Evolutionary conservation across 495 filamentous ascomycete genomes (phyloP).

Genomic region (Recurvomyces mirabilis): DNA sequence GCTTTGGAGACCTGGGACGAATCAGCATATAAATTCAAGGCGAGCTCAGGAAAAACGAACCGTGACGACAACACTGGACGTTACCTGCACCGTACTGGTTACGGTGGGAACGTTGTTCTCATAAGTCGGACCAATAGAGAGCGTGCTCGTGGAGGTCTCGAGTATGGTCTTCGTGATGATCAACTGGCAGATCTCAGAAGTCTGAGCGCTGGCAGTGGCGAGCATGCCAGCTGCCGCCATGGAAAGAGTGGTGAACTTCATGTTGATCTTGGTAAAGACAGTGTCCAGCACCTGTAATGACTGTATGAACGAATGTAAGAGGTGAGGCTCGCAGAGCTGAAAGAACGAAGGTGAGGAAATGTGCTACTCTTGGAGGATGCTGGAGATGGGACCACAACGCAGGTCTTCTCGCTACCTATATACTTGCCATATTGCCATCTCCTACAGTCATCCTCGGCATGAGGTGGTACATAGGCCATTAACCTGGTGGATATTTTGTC

Average conservation of each 20-base stretch:
- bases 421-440: neutral
- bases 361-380: no score
- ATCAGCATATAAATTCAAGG: neutral
- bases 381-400: no score
- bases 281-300: neutral
- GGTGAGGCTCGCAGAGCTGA: constrained; percentile 6
- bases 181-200: constrained; percentile 2
- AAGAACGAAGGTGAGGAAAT: neutral
- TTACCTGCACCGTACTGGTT: constrained; percentile 11
- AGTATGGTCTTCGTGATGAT: constrained; percentile 7
- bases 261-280: neutral
- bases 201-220: constrained; percentile 1
- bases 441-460: neutral
- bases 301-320: neutral
- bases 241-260: constrained; percentile 4
- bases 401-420: no score
- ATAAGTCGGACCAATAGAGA: neutral
- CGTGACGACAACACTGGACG: constrained; percentile 7
- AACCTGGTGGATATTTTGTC: neutral
- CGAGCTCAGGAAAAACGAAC: neutral
- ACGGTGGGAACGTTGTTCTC: neutral
- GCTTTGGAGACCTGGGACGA: constrained; percentile 1
- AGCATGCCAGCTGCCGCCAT: constrained; percentile 4
- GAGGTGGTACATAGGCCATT: no score
- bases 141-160: constrained; percentile 3